phyloP scores from a whole-genome alignment of 1,139 yeast genomes.

The Kluyveromyces marxianus region DNA sequence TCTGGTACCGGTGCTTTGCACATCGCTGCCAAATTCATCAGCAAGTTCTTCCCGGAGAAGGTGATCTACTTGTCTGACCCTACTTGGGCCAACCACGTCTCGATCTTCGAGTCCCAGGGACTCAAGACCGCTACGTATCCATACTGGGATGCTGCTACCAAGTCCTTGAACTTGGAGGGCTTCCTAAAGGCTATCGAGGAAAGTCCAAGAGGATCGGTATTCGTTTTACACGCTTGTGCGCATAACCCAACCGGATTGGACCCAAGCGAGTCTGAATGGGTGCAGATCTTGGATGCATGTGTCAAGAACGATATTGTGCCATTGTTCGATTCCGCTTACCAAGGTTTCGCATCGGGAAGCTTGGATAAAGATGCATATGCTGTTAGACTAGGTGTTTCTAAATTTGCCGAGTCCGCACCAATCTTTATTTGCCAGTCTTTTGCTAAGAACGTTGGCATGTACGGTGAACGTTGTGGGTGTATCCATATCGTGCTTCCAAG shows the following conservation, averaged over 20 bases:
- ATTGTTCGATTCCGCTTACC: slow-evolving; percentile 92
- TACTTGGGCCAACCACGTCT: slow-evolving; percentile 94
- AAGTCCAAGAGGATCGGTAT: slow-evolving; percentile 75
- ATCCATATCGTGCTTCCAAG: slow-evolving; percentile 61
- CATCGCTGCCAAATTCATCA: slow-evolving; percentile 68
- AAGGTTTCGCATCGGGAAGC: slow-evolving; percentile 93
- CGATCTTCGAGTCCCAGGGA: slow-evolving; percentile 66
- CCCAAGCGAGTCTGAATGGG: slow-evolving; percentile 84
- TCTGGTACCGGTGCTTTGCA: slow-evolving; percentile 97
- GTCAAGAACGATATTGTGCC: slow-evolving; percentile 65
- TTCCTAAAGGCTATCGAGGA: slow-evolving; percentile 54
- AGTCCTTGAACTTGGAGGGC: slow-evolving; percentile 61
- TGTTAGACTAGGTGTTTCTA: slow-evolving; percentile 69
- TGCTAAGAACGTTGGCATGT: slow-evolving; percentile 95
- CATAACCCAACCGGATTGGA: slow-evolving; percentile 98
- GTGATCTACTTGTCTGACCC: slow-evolving; percentile 76
- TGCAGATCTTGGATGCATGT: slow-evolving; percentile 54
- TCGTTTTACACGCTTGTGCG: slow-evolving; percentile 90
- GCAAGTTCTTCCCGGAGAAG: slow-evolving; percentile 39
- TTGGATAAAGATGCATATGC: slow-evolving; percentile 81
- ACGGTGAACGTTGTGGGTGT: slow-evolving; percentile 97
- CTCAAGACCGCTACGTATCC: slow-evolving; percentile 63
- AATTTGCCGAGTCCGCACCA: slow-evolving; percentile 37
- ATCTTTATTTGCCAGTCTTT: slow-evolving; percentile 86
- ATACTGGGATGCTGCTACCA: slow-evolving; percentile 64